Conservation (phyloP, 345 rosid species). For the Eucalyptus grandis region DNA sequence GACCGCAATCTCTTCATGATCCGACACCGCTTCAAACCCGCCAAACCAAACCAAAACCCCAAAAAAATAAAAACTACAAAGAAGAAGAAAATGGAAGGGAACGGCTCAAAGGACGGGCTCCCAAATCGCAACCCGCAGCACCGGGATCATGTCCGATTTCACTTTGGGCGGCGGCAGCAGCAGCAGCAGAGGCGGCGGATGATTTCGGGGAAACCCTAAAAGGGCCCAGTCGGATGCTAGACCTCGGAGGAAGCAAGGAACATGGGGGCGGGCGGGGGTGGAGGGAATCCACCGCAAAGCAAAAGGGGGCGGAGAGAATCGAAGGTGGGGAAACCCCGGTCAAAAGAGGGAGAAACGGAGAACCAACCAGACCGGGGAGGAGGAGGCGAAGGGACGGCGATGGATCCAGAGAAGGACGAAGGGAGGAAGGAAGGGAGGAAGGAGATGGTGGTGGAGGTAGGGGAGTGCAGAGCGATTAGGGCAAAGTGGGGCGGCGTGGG, state of each 20-base stretch:
- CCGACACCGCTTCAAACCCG: background rate
- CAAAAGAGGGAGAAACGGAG: background rate
- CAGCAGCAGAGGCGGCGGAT: background rate
- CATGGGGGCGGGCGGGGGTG: background rate
- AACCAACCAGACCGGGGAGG: background rate
- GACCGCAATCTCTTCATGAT: slow-evolving; percentile 76
- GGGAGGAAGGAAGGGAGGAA: background rate
- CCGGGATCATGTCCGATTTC: background rate
- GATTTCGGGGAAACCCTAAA: background rate
- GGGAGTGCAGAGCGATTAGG: background rate
- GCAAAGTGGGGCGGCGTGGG: background rate
- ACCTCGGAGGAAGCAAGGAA: background rate
- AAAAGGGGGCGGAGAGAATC: background rate
- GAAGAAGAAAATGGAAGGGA: background rate
- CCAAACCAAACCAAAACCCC: background rate
- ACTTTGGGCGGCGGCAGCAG: background rate
- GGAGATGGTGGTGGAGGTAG: background rate
- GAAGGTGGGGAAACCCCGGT: background rate
- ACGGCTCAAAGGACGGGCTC: background rate
- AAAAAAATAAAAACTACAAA: too few relatives aligned
- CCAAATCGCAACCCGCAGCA: background rate
- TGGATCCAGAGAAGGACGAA: background rate
- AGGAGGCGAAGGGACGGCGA: background rate
- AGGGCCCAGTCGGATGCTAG: background rate
- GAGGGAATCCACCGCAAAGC: background rate